Evolutionary conservation across 2,329 filamentous ascomycete genomes (phyloP), one percentile per base, ranked within the genome.

Genomic region (Aureobasidium vineae): DNA sequence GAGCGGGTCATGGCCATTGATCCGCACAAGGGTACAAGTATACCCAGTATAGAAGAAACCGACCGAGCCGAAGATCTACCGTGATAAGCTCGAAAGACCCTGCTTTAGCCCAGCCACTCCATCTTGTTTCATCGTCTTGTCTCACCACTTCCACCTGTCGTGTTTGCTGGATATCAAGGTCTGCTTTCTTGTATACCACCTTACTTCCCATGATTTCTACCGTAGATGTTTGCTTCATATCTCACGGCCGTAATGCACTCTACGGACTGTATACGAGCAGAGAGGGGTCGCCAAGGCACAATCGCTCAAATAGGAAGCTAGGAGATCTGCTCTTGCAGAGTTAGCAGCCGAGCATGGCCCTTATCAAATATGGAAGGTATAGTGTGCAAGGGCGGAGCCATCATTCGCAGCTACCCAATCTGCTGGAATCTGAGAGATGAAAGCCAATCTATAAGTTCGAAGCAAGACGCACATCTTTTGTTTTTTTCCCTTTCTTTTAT

Each of bases 261-360:
- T 33, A 4, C 53, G 41, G 49, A 26, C 43, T 61, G 31, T 40
- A 38, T 41, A 61, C 57, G 43, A 47, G 23, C 41, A 50, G 60
- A 63, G 60, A 52, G 60, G 60, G 60, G 60, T 43, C 33, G 60
- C 38, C 45, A 40, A 52, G 45, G 60, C 47, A 28, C 45, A 52
- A 31, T 41, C 36, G 60, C 60, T 16, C 33, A 52, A 52, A 31
- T 31, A 63, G 60, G 60, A 63, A 63, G 60, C 36, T 63, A 16
- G 28, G 10, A 52, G 59, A 63, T 57, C 54, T 47, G 13, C 28
- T 16, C 56, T 60, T 19, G 56, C 56, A 60, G 33, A 36, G 16
- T 28, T 19, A 36, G 31, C 57, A 47, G n/a, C 26, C 57, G 41
- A 60, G 41, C n/a, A 31, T 23, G 19, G 13, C 28, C 23, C 40